These are phyloP conservation scores for Vitis labrusca DNA, from an alignment of 164 flowering plant species.

Conservation along the genomic window DNA sequence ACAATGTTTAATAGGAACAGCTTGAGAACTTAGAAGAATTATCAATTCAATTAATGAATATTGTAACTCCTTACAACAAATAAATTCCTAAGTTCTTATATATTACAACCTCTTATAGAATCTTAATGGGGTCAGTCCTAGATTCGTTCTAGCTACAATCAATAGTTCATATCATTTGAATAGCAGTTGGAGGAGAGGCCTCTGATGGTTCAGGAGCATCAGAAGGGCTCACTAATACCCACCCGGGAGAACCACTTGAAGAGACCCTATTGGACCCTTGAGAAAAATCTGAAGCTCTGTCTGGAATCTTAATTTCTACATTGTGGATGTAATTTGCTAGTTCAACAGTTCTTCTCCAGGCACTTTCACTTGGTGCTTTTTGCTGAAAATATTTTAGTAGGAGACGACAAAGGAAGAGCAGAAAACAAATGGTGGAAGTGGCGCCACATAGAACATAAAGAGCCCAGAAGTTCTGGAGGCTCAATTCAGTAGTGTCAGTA, in stretches of 20 bases:
- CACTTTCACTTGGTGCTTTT: constrained; percentile 2
- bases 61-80: no score
- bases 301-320: constrained; percentile 1
- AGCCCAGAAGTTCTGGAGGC: constrained; percentile 40
- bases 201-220: background rate
- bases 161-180: background rate
- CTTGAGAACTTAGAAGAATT: no score
- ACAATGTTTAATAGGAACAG: no score
- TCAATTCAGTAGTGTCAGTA: constrained; percentile 15
- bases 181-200: background rate
- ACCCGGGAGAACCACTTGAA: background rate
- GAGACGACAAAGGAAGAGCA: constrained; percentile 10
- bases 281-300: background rate
- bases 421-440: constrained; percentile 29
- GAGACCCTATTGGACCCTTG: background rate
- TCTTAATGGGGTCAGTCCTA: no score
- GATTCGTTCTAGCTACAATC: no score
- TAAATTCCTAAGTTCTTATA: no score
- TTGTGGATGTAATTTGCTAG: constrained; percentile 7
- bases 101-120: no score
- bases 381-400: constrained; percentile 4
- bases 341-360: constrained; percentile 9
- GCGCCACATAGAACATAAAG: constrained; percentile 26
- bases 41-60: no score
- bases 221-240: background rate